Percentiles rank a stretch among this genome's conserved stretches.
These are phyloP conservation scores for Aegle marmelos DNA, from an alignment of 345 rosid genomes.

Conservation along the genomic window DNA sequence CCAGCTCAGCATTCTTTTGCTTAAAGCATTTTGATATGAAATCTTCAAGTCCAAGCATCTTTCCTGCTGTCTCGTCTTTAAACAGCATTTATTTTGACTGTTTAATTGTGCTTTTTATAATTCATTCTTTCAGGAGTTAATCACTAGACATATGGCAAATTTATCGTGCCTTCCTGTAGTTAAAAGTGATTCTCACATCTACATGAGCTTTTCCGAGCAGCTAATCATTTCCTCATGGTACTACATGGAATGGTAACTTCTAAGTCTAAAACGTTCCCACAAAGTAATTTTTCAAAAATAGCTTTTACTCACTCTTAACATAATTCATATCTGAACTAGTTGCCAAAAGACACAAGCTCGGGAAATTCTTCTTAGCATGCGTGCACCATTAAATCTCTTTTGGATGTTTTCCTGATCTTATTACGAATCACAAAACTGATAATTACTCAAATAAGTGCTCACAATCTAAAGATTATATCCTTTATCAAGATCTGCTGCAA, in stretches of 20 bases:
- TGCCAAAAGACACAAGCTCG: background rate
- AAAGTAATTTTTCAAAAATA: background rate
- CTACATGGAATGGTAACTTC: background rate
- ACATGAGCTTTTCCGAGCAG: background rate
- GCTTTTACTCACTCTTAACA: background rate
- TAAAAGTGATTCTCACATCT: background rate
- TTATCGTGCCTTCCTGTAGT: background rate
- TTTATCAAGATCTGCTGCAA: too few relatives aligned
- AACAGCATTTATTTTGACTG: background rate
- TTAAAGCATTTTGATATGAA: background rate
- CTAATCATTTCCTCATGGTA: background rate
- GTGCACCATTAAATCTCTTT: background rate
- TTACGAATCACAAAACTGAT: background rate
- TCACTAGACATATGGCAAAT: background rate
- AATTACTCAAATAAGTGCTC: background rate
- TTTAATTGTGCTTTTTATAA: background rate
- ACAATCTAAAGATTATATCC: background rate
- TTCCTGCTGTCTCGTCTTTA: background rate
- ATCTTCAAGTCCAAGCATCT: constrained; percentile 3
- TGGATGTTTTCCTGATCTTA: background rate
- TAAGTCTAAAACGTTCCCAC: background rate
- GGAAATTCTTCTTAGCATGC: background rate
- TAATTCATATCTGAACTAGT: background rate
- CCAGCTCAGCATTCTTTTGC: background rate
- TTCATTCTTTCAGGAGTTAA: background rate